Evolutionary conservation across 1,284 basidiomycete genomes (phyloP).

Genomic region (Tilletiopsis washingtonensis): DNA sequence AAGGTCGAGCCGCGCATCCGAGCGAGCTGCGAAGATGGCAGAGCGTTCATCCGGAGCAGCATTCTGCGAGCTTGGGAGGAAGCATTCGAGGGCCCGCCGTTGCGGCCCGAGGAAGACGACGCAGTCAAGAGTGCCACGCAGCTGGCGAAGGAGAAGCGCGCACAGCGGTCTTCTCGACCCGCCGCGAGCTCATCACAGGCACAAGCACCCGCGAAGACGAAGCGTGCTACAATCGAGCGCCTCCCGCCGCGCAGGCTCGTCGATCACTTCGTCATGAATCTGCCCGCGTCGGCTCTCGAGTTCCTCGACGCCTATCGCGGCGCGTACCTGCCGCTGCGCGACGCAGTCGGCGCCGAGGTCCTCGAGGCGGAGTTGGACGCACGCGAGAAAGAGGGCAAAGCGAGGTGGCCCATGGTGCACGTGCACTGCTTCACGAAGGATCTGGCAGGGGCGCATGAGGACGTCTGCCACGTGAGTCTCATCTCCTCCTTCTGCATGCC

Average conservation of each 20-base stretch:
- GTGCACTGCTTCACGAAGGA: slow-evolving; percentile 95
- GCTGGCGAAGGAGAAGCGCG: slow-evolving; percentile 1
- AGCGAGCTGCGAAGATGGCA: slow-evolving; percentile 29
- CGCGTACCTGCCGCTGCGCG: slow-evolving; percentile 53
- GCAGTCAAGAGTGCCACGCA: slow-evolving; percentile 12
- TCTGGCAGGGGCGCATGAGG: slow-evolving; percentile 25
- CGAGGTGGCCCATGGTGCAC: slow-evolving; percentile 75
- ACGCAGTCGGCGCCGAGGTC: slow-evolving; percentile 48
- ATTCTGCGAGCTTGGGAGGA: slow-evolving; percentile 22
- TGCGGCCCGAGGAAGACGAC: slow-evolving; percentile 7
- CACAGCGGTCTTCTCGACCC: neutral
- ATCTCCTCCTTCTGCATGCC: neutral
- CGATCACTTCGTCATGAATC: slow-evolving; percentile 91
- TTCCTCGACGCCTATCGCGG: slow-evolving; percentile 85
- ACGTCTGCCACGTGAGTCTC: slow-evolving; percentile 18
- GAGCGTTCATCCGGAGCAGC: slow-evolving; percentile 23
- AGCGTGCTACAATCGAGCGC: neutral
- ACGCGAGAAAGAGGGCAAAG: slow-evolving; percentile 3
- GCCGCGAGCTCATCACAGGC: neutral
- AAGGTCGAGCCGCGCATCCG: slow-evolving; percentile 7
- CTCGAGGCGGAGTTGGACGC: slow-evolving; percentile 12
- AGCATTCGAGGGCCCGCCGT: slow-evolving; percentile 12
- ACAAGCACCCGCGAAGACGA: neutral
- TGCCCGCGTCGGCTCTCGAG: slow-evolving; percentile 81
- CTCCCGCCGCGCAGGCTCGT: slow-evolving; percentile 14